phyloP scores from a whole-genome alignment of 2,329 filamentous ascomycete genomes.

The Westerdykella ornata region DNA sequence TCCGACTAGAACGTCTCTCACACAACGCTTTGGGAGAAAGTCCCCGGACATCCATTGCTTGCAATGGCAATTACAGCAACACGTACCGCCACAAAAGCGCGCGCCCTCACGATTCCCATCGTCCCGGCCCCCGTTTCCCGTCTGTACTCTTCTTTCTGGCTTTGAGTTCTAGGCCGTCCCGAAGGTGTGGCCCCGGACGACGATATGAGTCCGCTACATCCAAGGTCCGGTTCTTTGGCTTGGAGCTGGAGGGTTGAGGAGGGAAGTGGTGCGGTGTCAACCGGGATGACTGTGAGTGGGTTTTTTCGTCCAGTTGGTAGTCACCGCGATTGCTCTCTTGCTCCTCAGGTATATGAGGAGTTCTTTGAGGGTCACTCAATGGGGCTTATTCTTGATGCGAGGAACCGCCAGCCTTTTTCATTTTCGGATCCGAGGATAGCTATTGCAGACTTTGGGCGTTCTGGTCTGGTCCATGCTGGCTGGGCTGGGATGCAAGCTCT shows the following conservation, averaged over 20 bases:
- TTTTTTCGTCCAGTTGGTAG: constrained; percentile 88
- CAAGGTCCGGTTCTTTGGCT: constrained; percentile 21
- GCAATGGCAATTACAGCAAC: constrained; percentile 67
- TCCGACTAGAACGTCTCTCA: constrained; percentile 20
- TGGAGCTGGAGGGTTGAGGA: constrained; percentile 20
- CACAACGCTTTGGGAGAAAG: constrained; percentile 96
- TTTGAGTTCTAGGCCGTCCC: too few species aligned
- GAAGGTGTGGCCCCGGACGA: constrained; percentile 59
- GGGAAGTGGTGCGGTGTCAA: constrained; percentile 23
- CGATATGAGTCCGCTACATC: constrained; percentile 76
- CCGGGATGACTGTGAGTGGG: constrained; percentile 39
- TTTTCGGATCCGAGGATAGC: constrained; percentile 43
- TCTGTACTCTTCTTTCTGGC: constrained; percentile 44
- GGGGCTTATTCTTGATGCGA: constrained; percentile 99
- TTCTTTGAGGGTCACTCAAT: constrained; percentile 80
- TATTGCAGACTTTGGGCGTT: constrained; percentile 8
- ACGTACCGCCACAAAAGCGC: constrained; percentile 99
- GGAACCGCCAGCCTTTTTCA: constrained; percentile 55
- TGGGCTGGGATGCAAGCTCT: constrained; percentile 4
- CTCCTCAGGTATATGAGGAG: constrained; percentile 36
- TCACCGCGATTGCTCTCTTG: constrained; percentile 81
- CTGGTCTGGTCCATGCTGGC: constrained; percentile 6
- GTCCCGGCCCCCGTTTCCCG: constrained; percentile 46
- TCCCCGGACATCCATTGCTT: constrained; percentile 81
- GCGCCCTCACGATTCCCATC: constrained; percentile 54